Percentiles rank a stretch among this genome's conserved stretches.
phyloP scores from a whole-genome alignment of 768 basidiomycete genomes.

The Trametes maxima region DNA sequence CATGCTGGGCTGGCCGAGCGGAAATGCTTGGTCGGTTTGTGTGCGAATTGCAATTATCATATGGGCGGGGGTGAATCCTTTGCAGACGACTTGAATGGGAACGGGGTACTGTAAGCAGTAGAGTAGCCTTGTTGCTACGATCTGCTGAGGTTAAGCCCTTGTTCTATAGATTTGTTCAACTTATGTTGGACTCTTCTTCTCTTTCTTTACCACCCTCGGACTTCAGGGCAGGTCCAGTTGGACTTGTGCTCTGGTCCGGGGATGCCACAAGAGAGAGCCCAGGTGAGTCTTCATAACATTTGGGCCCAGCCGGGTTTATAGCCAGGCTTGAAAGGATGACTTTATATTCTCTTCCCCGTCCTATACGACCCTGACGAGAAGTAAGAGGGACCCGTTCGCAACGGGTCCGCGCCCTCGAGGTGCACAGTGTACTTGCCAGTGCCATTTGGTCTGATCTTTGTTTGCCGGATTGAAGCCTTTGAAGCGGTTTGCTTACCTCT shows the following conservation, averaged over 20 bases:
- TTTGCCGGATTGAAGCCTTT: not conserved
- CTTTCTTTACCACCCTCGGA: slow-evolving; percentile 36
- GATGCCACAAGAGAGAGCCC: slow-evolving; percentile 4
- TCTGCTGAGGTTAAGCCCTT: slow-evolving; percentile 76
- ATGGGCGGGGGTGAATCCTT: slow-evolving; percentile 75
- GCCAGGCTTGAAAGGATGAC: slow-evolving; percentile 51
- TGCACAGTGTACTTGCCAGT: slow-evolving; percentile 86
- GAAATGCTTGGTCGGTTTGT: slow-evolving; percentile 58
- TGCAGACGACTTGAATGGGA: slow-evolving; percentile 79
- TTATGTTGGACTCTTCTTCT: slow-evolving; percentile 43
- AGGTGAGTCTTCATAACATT: not conserved
- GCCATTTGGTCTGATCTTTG: slow-evolving; percentile 77
- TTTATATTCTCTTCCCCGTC: slow-evolving; percentile 88
- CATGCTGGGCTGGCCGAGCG: slow-evolving; percentile 48
- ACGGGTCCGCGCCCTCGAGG: slow-evolving; percentile 63
- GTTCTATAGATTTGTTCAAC: slow-evolving; percentile 72
- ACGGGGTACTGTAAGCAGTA: slow-evolving; percentile 77
- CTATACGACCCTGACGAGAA: slow-evolving; percentile 86
- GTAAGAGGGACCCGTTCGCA: slow-evolving; percentile 80
- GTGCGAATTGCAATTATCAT: slow-evolving; percentile 63
- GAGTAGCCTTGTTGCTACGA: slow-evolving; percentile 81
- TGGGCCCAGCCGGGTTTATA: not conserved
- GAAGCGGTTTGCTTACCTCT: not conserved
- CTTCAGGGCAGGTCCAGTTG: slow-evolving; percentile 45
- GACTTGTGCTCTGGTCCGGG: slow-evolving; percentile 24